These are phyloP conservation scores for Tuber microsphaerosporum DNA, from an alignment of 495 filamentous ascomycete species.

Conservation along the genomic window DNA sequence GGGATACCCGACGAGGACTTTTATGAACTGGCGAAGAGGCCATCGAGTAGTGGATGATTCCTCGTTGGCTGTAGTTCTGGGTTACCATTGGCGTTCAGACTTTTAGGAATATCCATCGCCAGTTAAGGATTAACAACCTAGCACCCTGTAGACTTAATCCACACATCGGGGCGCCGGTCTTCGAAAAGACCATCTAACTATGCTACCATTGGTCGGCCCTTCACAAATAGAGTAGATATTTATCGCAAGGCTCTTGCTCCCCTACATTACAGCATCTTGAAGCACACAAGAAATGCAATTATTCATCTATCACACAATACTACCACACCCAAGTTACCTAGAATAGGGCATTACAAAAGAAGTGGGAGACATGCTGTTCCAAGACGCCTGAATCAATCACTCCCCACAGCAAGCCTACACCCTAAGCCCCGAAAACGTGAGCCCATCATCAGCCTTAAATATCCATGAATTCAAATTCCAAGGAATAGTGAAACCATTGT, in stretches of 20 bases:
- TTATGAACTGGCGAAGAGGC: constrained; percentile 12
- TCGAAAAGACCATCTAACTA: not conserved
- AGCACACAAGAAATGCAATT: not conserved
- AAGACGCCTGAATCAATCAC: not conserved
- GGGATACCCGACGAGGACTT: constrained; percentile 47
- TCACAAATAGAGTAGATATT: not conserved
- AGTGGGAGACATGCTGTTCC: not conserved
- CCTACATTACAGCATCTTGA: too few relatives aligned
- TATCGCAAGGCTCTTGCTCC: not conserved
- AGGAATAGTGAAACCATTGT: not conserved
- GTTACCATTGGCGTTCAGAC: not conserved
- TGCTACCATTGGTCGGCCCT: not conserved
- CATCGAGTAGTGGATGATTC: not conserved
- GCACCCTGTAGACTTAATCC: not conserved
- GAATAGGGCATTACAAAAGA: not conserved
- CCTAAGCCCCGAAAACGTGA: not conserved
- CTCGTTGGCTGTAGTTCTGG: not conserved
- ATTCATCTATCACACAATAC: not conserved
- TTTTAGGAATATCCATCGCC: not conserved
- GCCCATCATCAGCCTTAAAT: not conserved
- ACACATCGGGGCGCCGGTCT: not conserved
- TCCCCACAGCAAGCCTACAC: not conserved
- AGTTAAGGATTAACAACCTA: not conserved
- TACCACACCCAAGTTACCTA: not conserved
- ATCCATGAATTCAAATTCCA: not conserved